Percentiles rank a stretch among this genome's conserved stretches.
phyloP scores from a whole-genome alignment of 768 basidiomycete species.

The Podaxis pistillaris region DNA sequence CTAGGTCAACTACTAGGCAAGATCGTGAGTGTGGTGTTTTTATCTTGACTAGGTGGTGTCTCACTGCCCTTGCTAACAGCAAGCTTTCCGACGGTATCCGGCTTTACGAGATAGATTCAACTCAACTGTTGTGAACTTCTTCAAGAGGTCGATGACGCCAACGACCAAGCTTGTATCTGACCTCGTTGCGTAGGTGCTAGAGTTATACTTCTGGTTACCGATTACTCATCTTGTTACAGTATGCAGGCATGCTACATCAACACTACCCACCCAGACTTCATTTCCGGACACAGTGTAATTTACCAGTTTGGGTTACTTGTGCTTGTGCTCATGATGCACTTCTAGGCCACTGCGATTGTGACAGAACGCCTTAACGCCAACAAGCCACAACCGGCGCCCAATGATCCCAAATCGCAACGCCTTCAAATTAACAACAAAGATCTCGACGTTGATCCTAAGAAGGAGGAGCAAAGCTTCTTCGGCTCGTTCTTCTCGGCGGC shows the following conservation, averaged over 20 bases:
- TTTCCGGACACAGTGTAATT: slow-evolving; percentile 85
- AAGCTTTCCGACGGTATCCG: slow-evolving; percentile 95
- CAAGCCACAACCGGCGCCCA: slow-evolving; percentile 58
- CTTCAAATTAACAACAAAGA: slow-evolving; percentile 88
- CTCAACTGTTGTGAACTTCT: slow-evolving; percentile 92
- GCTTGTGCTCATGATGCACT: slow-evolving; percentile 3
- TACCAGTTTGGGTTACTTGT: not conserved
- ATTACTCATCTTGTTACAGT: slow-evolving; percentile 32
- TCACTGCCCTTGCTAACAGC: slow-evolving; percentile 42
- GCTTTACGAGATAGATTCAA: slow-evolving; percentile 97
- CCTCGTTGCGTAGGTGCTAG: slow-evolving; percentile 74
- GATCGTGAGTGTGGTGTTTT: slow-evolving; percentile 57
- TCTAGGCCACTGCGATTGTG: slow-evolving; percentile 85
- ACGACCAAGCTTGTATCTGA: slow-evolving; percentile 94
- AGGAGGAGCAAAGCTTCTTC: slow-evolving; percentile 91
- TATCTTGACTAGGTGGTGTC: not conserved
- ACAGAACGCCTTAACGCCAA: slow-evolving; percentile 77
- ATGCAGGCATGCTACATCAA: slow-evolving; percentile 99
- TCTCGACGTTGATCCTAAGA: slow-evolving; percentile 85
- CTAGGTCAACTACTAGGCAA: slow-evolving; percentile 87
- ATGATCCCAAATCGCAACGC: slow-evolving; percentile 67
- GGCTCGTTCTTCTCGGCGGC: slow-evolving; percentile 88
- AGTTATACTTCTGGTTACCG: not conserved
- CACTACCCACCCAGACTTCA: slow-evolving; percentile 98
- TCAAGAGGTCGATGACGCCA: slow-evolving; percentile 90